A percentile compares a stretch with the other conserved stretches of the same genome.
Evolutionary conservation across 352 stramenopile genomes (phyloP).

Genomic region (Phytophthora europaea): DNA sequence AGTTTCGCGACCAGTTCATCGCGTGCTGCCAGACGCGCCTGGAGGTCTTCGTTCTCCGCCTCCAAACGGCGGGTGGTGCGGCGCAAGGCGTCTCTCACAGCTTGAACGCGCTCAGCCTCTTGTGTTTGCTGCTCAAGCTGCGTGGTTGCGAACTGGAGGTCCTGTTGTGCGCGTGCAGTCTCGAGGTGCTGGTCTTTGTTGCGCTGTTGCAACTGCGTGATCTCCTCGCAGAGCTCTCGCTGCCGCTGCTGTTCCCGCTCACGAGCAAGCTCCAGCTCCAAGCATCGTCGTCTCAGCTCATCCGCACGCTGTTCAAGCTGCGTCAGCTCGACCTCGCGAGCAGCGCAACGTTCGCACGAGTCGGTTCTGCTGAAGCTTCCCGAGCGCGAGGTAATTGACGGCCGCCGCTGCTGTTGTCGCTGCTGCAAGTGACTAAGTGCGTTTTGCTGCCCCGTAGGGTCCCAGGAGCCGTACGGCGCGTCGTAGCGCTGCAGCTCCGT

Average conservation of each 20-base stretch:
- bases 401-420: constrained; percentile 14
- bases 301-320: constrained; percentile 40
- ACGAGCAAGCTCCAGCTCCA: constrained; percentile 52
- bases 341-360: constrained; percentile 32
- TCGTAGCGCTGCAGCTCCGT: constrained; percentile 37
- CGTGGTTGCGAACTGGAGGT: constrained; percentile 28
- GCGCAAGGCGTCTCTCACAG: constrained; percentile 37
- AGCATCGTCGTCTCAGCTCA: constrained; percentile 52
- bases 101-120: constrained; percentile 32
- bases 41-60: constrained; percentile 33
- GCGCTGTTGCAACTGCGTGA: constrained; percentile 35
- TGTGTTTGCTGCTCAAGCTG: constrained; percentile 32
- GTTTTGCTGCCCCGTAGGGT: constrained; percentile 13
- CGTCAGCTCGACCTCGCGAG: constrained; percentile 25
- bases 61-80: constrained; percentile 28
- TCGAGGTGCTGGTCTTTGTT: constrained; percentile 29
- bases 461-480: constrained; percentile 6
- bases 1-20: constrained; percentile 35
- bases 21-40: constrained; percentile 18
- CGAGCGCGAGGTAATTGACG: constrained; percentile 21
- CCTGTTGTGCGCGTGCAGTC: constrained; percentile 18
- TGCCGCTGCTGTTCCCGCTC: constrained; percentile 41
- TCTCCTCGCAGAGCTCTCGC: constrained; percentile 31
- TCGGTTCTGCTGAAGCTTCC: constrained; percentile 21
- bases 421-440: constrained; percentile 17